Conservation (phyloP, 371 early-diverging fungal species). For the Syncephalastrum sp. region DNA sequence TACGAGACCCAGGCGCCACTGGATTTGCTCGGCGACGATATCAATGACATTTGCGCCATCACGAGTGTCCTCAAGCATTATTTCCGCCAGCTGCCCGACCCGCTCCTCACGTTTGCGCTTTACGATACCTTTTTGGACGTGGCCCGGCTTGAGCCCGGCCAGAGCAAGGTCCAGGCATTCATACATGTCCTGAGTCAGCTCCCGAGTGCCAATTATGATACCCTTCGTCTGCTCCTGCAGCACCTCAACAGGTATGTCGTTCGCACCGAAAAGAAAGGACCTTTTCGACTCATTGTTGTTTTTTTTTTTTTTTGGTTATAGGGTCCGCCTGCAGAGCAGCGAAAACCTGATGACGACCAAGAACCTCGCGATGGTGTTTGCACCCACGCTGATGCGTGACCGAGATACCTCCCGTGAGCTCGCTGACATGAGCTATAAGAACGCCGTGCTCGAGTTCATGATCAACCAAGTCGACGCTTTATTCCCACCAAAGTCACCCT, state of each 20-base stretch:
- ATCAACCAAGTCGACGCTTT: slow-evolving; percentile 37
- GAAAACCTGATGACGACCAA: slow-evolving; percentile 85
- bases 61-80: slow-evolving; percentile 96
- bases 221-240: slow-evolving; percentile 31
- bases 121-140: slow-evolving; percentile 77
- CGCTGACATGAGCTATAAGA: slow-evolving; percentile 77
- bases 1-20: slow-evolving; percentile 51
- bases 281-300: neutral
- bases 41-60: slow-evolving; percentile 69
- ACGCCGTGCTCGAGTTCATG: slow-evolving; percentile 67
- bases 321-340: slow-evolving; percentile 52
- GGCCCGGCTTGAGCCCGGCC: slow-evolving; percentile 28
- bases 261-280: neutral
- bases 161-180: slow-evolving; percentile 25
- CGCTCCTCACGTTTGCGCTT: slow-evolving; percentile 81
- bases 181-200: slow-evolving; percentile 27
- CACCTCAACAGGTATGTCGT: slow-evolving; percentile 39
- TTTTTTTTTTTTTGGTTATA: slow-evolving; percentile 21
- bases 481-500: slow-evolving; percentile 9
- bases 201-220: slow-evolving; percentile 46
- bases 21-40: slow-evolving; percentile 51
- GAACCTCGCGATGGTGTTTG: slow-evolving; percentile 94
- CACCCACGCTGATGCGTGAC: slow-evolving; percentile 83
- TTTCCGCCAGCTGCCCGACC: slow-evolving; percentile 89
- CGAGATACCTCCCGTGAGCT: slow-evolving; percentile 68